These are phyloP conservation scores for Torulaspora indica DNA, from an alignment of 805 yeast species.

Conservation along the genomic window DNA sequence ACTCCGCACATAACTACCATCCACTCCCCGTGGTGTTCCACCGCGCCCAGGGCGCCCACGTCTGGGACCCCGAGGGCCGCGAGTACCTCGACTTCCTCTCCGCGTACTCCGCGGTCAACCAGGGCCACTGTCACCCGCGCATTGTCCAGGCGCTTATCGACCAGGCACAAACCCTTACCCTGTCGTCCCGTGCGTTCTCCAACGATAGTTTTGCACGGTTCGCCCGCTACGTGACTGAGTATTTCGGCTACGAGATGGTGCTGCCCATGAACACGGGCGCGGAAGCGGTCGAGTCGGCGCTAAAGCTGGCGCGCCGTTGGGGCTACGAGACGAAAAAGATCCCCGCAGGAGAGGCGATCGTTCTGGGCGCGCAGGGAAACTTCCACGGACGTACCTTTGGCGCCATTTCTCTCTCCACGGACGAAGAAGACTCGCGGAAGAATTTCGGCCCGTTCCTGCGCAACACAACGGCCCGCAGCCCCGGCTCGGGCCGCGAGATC, in stretches of 20 bases:
- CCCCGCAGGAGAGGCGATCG: conserved; percentile 76
- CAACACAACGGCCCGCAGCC: conserved; percentile 79
- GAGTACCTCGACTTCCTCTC: conserved; percentile 89
- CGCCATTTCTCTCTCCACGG: conserved; percentile 92
- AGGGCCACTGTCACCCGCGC: conserved; percentile 96
- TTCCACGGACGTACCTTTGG: conserved; percentile 97
- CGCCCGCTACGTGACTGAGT: conserved; percentile 85
- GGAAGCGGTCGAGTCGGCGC: conserved; percentile 94
- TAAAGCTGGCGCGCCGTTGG: conserved; percentile 96
- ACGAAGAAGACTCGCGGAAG: conserved; percentile 76
- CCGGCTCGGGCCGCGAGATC: conserved; percentile 41
- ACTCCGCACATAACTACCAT: conserved; percentile 95
- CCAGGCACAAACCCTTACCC: conserved; percentile 78
- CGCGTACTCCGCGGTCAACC: conserved; percentile 96
- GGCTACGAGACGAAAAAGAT: conserved; percentile 86
- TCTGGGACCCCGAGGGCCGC: conserved; percentile 97
- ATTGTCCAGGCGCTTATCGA: conserved; percentile 79
- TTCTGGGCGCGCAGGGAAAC: conserved; percentile 81
- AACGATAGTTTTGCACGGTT: conserved; percentile 81
- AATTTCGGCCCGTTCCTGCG: conserved; percentile 85
- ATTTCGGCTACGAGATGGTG: conserved; percentile 84
- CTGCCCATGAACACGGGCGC: conserved; percentile 99
- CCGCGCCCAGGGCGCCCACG: conserved; percentile 83
- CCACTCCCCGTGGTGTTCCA: conserved; percentile 93
- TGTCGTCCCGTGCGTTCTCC: conserved; percentile 89